Conservation (phyloP, 1,284 basidiomycete genomes). For the Naganishia sp. region DNA sequence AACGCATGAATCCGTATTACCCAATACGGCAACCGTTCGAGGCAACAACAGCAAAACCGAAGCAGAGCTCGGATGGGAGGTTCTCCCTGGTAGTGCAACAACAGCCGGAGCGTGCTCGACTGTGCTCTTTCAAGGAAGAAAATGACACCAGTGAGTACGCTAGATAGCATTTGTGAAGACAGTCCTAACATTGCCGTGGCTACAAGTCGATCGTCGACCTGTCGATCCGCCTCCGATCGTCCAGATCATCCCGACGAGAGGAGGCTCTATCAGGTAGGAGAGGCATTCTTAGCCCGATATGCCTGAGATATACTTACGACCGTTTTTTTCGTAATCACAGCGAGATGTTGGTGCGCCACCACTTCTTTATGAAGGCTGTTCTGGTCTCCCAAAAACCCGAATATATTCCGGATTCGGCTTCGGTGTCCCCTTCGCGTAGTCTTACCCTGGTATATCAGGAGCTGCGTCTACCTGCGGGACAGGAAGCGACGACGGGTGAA, state of each 20-base stretch:
- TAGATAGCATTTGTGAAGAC: not conserved
- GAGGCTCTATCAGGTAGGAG: slow-evolving; percentile 11
- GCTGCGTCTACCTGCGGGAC: slow-evolving; percentile 49
- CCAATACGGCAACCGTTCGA: not conserved
- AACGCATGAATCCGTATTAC: slow-evolving; percentile 2
- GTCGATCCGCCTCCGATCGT: slow-evolving; percentile 55
- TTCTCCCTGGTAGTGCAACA: slow-evolving; percentile 43
- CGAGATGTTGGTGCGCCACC: slow-evolving; percentile 26
- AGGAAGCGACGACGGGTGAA: slow-evolving; percentile 53
- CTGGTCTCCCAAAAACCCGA: slow-evolving; percentile 37
- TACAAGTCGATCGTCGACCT: slow-evolving; percentile 50
- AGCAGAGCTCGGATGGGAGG: not conserved
- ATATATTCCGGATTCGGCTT: not conserved
- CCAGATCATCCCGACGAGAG: slow-evolving; percentile 40
- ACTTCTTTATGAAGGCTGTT: slow-evolving; percentile 37
- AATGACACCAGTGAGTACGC: slow-evolving; percentile 54
- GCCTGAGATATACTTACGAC: too few species aligned
- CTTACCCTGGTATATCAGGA: slow-evolving; percentile 38
- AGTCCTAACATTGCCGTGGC: not conserved
- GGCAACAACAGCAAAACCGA: not conserved
- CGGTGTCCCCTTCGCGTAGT: slow-evolving; percentile 19
- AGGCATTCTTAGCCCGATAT: not conserved
- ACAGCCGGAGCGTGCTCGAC: slow-evolving; percentile 52
- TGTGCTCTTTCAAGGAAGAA: slow-evolving; percentile 56
- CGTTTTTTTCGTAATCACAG: not conserved